A percentile compares a stretch with the other conserved stretches of the same genome.
Conservation (phyloP, 352 stramenopile genomes). For the Phytophthora pluvialis region DNA sequence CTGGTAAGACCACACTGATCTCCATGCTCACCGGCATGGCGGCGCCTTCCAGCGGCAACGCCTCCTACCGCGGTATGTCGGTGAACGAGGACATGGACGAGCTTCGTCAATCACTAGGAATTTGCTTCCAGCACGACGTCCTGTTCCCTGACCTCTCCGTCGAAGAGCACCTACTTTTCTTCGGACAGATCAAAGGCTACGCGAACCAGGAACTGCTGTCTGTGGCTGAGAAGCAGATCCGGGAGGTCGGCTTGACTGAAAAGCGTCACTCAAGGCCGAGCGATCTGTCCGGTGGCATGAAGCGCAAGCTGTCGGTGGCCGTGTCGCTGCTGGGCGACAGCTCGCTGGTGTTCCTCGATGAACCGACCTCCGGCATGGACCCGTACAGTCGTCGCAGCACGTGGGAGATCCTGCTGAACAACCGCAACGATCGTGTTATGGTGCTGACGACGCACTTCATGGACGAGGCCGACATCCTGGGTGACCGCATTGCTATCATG, state of each 20-base stretch:
- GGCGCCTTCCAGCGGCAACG: slow-evolving; percentile 52
- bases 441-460: slow-evolving; percentile 95
- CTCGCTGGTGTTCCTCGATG: slow-evolving; percentile 85
- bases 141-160: slow-evolving; percentile 74
- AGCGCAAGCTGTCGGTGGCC: slow-evolving; percentile 89
- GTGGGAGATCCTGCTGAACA: slow-evolving; percentile 65
- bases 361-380: slow-evolving; percentile 95
- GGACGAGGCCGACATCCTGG: slow-evolving; percentile 87
- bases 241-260: slow-evolving; percentile 63
- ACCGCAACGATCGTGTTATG: slow-evolving; percentile 11
- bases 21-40: slow-evolving; percentile 89
- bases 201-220: slow-evolving; percentile 33
- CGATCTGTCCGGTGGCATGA: slow-evolving; percentile 87
- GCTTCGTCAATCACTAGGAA: slow-evolving; percentile 64
- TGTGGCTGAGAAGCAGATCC: slow-evolving; percentile 43
- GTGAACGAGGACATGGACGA: slow-evolving; percentile 72
- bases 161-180: slow-evolving; percentile 68
- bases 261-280: slow-evolving; percentile 50
- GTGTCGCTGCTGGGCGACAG: slow-evolving; percentile 81
- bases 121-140: slow-evolving; percentile 86
- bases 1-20: slow-evolving; percentile 90
- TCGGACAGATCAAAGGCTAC: slow-evolving; percentile 60
- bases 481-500: slow-evolving; percentile 85
- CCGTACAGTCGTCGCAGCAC: slow-evolving; percentile 93
- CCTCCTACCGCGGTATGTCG: slow-evolving; percentile 68